phyloP scores from a whole-genome alignment of 305 asterid species.

The Fraxinus floribunda region DNA sequence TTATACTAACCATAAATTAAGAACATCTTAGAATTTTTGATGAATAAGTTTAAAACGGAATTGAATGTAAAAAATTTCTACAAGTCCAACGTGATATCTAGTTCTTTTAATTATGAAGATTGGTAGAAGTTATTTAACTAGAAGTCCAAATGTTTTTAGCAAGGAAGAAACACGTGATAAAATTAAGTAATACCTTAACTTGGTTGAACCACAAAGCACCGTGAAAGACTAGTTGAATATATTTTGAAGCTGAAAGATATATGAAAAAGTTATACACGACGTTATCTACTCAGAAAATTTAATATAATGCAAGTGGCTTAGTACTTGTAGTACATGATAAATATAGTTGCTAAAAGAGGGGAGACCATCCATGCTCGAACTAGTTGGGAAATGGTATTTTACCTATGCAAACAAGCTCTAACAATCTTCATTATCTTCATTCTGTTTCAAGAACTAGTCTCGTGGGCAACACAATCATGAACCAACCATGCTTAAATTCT shows the following conservation, averaged over 20 bases:
- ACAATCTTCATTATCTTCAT: background rate
- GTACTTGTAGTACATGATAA: background rate
- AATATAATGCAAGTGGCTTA: background rate
- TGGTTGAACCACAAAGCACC: background rate
- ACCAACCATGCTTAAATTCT: background rate
- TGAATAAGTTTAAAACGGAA: background rate
- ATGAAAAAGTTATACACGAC: background rate
- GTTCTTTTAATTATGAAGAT: background rate
- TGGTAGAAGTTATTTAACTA: background rate
- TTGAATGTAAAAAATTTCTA: background rate
- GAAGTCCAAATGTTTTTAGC: background rate
- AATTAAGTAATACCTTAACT: background rate
- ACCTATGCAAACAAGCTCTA: background rate
- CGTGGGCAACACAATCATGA: background rate
- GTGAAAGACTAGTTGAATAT: background rate
- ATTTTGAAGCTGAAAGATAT: background rate
- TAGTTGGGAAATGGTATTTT: background rate
- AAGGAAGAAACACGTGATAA: background rate
- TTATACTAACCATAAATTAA: background rate
- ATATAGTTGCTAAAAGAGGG: background rate
- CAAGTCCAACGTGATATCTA: background rate
- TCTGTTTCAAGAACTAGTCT: background rate
- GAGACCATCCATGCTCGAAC: background rate
- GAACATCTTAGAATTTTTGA: background rate
- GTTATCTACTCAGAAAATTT: background rate